phyloP scores from a whole-genome alignment of 495 filamentous ascomycete genomes.

The Penicillium verhagenii region DNA sequence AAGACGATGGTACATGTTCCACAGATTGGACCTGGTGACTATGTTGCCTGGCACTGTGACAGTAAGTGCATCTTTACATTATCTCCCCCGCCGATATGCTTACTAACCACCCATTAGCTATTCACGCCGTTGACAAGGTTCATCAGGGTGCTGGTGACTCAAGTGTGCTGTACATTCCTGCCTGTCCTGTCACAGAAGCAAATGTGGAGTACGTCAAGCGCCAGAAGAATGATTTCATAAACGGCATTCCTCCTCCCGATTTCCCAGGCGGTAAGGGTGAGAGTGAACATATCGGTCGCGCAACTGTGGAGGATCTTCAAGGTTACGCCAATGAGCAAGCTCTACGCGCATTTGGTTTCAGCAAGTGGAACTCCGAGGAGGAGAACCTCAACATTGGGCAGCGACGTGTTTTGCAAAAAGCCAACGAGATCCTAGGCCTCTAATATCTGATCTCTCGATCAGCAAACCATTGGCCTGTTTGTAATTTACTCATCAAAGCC shows the following conservation, averaged over 20 bases:
- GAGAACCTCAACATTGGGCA: background rate
- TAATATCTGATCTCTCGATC: background rate
- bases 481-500: background rate
- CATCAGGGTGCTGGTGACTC: slow-evolving; percentile 63
- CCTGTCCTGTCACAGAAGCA: background rate
- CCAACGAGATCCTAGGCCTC: background rate
- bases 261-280: slow-evolving; percentile 59
- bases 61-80: background rate
- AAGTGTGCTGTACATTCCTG: slow-evolving; percentile 25
- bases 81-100: background rate
- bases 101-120: background rate
- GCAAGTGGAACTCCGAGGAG: background rate
- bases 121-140: slow-evolving; percentile 59
- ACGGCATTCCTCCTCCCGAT: slow-evolving; percentile 60
- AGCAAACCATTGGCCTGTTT: background rate
- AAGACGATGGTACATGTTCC: slow-evolving; percentile 70
- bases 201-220: slow-evolving; percentile 48
- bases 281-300: background rate
- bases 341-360: background rate
- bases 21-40: slow-evolving; percentile 66
- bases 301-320: background rate
- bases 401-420: background rate
- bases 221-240: slow-evolving; percentile 50
- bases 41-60: slow-evolving; percentile 12
- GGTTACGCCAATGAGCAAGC: background rate